Evolutionary conservation across 306 rosid genomes (phyloP).

Genomic region (Casuarina glauca): DNA sequence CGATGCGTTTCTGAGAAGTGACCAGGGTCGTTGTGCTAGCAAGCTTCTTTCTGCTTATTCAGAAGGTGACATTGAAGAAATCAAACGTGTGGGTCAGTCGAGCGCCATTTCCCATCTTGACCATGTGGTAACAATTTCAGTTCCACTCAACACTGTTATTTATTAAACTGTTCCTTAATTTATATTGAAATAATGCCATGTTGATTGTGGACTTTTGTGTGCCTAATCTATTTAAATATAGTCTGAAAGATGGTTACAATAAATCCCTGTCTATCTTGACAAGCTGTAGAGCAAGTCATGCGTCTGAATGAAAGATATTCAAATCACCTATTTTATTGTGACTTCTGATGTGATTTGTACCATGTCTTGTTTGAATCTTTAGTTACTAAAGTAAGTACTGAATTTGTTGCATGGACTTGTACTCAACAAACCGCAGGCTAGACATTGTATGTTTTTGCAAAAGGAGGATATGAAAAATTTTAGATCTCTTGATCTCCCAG

Average conservation of each 20-base stretch:
- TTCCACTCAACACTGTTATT: neutral
- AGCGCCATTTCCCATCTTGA: slow-evolving; percentile 77
- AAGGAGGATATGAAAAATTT: too few species aligned
- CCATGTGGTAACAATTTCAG: slow-evolving; percentile 55
- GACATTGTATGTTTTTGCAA: too few species aligned
- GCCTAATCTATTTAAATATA: neutral
- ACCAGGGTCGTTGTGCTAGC: slow-evolving; percentile 74
- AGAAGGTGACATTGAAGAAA: slow-evolving; percentile 84
- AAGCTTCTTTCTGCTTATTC: slow-evolving; percentile 77
- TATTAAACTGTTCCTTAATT: neutral
- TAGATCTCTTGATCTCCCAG: too few species aligned
- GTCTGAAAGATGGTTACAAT: neutral
- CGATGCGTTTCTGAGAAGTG: slow-evolving; percentile 78
- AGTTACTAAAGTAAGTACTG: too few species aligned
- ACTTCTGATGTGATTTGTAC: too few species aligned
- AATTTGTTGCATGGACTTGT: too few species aligned
- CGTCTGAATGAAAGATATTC: too few species aligned
- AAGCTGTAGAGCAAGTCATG: too few species aligned
- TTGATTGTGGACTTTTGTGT: neutral
- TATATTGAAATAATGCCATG: neutral
- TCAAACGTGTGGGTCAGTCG: slow-evolving; percentile 70
- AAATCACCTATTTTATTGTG: too few species aligned
- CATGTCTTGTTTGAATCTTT: too few species aligned
- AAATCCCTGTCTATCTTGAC: too few species aligned
- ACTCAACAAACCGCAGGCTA: too few species aligned